Evolutionary conservation across 108 stramenopile species (phyloP), one percentile per base, ranked within the genome.

Genomic region (Poteriospumella lacustris): DNA sequence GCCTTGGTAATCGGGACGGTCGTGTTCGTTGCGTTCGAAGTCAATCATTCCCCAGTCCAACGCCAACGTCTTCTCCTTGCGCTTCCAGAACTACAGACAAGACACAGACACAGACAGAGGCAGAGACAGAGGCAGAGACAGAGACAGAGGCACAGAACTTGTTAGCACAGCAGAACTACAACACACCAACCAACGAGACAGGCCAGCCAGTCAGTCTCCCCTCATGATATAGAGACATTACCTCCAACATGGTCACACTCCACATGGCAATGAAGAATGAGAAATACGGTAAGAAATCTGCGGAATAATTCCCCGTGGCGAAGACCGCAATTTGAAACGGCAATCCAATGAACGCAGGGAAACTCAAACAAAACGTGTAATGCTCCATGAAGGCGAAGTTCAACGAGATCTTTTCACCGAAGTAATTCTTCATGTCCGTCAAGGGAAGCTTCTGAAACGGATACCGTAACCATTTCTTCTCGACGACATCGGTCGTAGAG

Each of bases 21-120:
- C 85, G 26, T 91, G 88, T 79, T 97, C 95, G 64, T 96, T 91
- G 39, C 88, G 89, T 69, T 93, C 93, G 84, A 91, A 93, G 80
- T 95, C 85, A 83, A 94, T 83, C 39, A 91, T 94, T 2, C 96
- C 96, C 94, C 96, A 97, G 3, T 73, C 70, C 64, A 93, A 87
- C 0, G 94, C 93, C 2, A 93, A 84, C 58, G 78, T 86, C 77
- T 91, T 92, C 1, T 91, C 89, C 68, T 91, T 69, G 56, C 90
- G 87, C 39, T 89, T 85, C 96, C 96, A 97, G 47, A 90, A 91
- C 69, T 95, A 87, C 77, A 96, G 68, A 77, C 78, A n/a, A 24
- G 12, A n/a, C n/a, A n/a, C n/a, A n/a, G n/a, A n/a, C n/a, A 29
- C 36, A 79, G 70, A 29, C 76, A 58, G 76, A 75, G 77, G 62